These are phyloP conservation scores for Yamadazyma sp. DNA, from an alignment of 805 yeast genomes.

Conservation along the genomic window DNA sequence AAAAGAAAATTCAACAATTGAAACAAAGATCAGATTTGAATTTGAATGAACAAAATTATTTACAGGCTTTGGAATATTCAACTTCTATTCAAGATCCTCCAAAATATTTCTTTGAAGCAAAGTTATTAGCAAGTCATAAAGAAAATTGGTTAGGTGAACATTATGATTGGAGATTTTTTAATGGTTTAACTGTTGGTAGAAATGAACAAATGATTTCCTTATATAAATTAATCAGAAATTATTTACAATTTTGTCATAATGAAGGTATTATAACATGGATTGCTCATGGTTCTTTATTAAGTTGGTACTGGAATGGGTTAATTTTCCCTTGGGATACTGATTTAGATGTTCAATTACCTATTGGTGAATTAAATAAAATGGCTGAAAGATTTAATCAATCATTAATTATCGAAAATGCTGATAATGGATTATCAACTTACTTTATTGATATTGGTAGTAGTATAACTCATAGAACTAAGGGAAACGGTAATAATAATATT, in stretches of 20 bases:
- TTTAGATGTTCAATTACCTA: constrained; percentile 62
- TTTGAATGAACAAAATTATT: constrained; percentile 18
- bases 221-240: constrained; percentile 51
- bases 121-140: constrained; percentile 15
- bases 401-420: constrained; percentile 43
- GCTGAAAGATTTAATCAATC: constrained; percentile 50
- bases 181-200: constrained; percentile 20
- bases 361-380: constrained; percentile 41
- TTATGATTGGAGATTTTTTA: constrained; percentile 40
- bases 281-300: constrained; percentile 63
- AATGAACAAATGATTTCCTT: constrained; percentile 38
- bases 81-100: constrained; percentile 16
- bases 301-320: constrained; percentile 64
- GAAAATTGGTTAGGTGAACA: constrained; percentile 27
- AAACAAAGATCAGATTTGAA: constrained; percentile 8
- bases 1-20: constrained; percentile 14
- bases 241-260: constrained; percentile 46
- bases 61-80: constrained; percentile 17
- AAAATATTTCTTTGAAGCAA: constrained; percentile 32
- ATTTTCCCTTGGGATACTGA: constrained; percentile 68
- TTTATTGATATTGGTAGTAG: constrained; percentile 45
- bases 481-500: constrained; percentile 60
- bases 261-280: constrained; percentile 55
- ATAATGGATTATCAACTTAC: constrained; percentile 55
- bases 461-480: constrained; percentile 53